These are phyloP conservation scores for Trichosporon sp. DNA, from an alignment of 1,284 basidiomycete species.

Conservation along the genomic window DNA sequence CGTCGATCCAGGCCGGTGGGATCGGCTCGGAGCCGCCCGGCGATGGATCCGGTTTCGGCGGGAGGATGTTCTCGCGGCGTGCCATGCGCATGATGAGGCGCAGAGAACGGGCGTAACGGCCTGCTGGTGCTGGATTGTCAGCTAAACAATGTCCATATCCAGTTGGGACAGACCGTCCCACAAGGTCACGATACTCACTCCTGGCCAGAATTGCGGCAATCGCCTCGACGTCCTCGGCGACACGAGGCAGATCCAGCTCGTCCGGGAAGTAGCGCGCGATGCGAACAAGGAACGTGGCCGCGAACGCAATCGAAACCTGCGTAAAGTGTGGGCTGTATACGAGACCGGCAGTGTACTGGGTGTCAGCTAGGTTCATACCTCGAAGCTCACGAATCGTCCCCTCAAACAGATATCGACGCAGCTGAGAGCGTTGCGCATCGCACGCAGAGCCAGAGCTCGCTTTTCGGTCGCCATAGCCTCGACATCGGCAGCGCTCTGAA, in stretches of 20 bases:
- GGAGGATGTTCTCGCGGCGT: conserved; percentile 53
- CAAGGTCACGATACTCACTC: conserved; percentile 52
- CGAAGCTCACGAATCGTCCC: conserved; percentile 11
- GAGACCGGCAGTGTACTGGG: conserved; percentile 72
- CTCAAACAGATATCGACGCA: conserved; percentile 25
- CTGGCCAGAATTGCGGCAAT: conserved; percentile 65
- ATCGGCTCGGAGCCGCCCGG: not conserved
- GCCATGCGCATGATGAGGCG: conserved; percentile 75
- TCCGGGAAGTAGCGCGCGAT: conserved; percentile 74
- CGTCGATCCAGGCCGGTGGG: not conserved
- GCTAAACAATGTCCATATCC: no score
- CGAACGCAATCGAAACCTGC: conserved; percentile 57
- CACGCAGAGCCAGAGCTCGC: conserved; percentile 26
- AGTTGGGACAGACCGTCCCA: not conserved
- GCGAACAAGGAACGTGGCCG: conserved; percentile 74
- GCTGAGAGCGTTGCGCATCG: conserved; percentile 27
- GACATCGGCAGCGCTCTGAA: conserved; percentile 24
- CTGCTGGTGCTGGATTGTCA: conserved; percentile 63
- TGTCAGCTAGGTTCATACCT: conserved; percentile 18
- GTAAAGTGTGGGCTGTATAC: conserved; percentile 57
- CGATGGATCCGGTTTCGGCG: not conserved
- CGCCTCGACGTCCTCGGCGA: conserved; percentile 66
- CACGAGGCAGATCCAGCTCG: conserved; percentile 66
- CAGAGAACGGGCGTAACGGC: conserved; percentile 74
- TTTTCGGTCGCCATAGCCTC: conserved; percentile 24